Percentiles rank a stretch among this genome's conserved stretches.
These are phyloP conservation scores for Talaromyces sp. DNA, from an alignment of 2,329 filamentous ascomycete genomes.

Conservation along the genomic window DNA sequence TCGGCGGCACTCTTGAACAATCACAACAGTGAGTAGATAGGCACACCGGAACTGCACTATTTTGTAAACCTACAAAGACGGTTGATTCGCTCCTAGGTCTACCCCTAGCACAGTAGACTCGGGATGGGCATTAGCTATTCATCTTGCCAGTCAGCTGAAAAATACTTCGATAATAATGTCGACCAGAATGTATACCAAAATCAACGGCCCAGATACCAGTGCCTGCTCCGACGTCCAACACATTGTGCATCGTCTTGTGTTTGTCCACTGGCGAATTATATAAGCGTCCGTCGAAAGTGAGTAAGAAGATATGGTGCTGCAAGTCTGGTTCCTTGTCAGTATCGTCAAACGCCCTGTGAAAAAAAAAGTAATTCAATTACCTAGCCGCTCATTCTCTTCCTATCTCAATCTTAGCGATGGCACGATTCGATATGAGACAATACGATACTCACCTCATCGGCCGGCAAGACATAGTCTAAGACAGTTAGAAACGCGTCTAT, in stretches of 20 bases:
- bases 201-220: neutral
- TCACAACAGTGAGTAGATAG: neutral
- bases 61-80: neutral
- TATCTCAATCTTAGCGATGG: neutral
- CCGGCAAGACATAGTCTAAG: neutral
- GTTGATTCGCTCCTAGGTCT: neutral
- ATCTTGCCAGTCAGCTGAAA: neutral
- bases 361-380: neutral
- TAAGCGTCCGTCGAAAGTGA: neutral
- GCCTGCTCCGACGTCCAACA: neutral
- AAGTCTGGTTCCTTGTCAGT: neutral
- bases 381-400: neutral
- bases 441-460: neutral
- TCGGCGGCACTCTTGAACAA: neutral
- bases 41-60: neutral
- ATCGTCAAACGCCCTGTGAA: neutral
- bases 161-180: neutral
- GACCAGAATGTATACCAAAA: neutral
- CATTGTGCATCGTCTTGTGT: neutral
- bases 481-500: neutral
- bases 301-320: neutral
- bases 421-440: neutral
- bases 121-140: neutral
- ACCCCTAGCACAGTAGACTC: neutral
- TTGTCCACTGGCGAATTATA: neutral